phyloP scores from a whole-genome alignment of 2,329 filamentous ascomycete species.

The Dactylellina cionopaga region DNA sequence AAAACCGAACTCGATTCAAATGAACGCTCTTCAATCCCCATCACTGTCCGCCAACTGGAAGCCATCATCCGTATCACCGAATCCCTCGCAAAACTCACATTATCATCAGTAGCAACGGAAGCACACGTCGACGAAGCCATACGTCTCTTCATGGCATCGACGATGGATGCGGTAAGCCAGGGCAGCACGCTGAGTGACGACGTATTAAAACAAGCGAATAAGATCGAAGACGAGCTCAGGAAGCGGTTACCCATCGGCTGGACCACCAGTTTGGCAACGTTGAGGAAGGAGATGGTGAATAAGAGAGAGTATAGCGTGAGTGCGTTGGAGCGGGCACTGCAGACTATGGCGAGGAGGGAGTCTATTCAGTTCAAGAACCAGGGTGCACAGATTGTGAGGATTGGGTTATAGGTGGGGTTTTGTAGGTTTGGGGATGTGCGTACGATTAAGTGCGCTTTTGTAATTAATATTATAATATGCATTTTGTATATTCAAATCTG shows the following conservation, averaged over 20 bases:
- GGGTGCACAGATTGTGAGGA: constrained; percentile 78
- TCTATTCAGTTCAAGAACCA: constrained; percentile 84
- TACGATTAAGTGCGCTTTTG: too few species aligned
- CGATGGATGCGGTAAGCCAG: constrained; percentile 96
- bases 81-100: constrained; percentile 87
- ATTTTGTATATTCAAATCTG: too few species aligned
- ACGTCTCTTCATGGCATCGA: constrained; percentile 91
- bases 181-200: constrained; percentile 85
- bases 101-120: constrained; percentile 87
- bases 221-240: constrained; percentile 88
- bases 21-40: constrained; percentile 90
- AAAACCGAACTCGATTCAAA: constrained; percentile 90
- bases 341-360: constrained; percentile 86
- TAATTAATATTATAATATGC: too few species aligned
- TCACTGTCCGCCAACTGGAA: constrained; percentile 95
- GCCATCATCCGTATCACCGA: constrained; percentile 97
- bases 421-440: background rate
- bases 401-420: constrained; percentile 72
- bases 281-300: constrained; percentile 91
- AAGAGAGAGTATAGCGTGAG: constrained; percentile 89
- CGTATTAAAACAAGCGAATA: constrained; percentile 86
- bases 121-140: constrained; percentile 97
- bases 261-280: constrained; percentile 87
- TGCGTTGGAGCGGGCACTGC: constrained; percentile 81
- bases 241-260: constrained; percentile 90